Conservation (phyloP, 2,329 filamentous ascomycete genomes). For the Coniochaeta pulveracea region DNA sequence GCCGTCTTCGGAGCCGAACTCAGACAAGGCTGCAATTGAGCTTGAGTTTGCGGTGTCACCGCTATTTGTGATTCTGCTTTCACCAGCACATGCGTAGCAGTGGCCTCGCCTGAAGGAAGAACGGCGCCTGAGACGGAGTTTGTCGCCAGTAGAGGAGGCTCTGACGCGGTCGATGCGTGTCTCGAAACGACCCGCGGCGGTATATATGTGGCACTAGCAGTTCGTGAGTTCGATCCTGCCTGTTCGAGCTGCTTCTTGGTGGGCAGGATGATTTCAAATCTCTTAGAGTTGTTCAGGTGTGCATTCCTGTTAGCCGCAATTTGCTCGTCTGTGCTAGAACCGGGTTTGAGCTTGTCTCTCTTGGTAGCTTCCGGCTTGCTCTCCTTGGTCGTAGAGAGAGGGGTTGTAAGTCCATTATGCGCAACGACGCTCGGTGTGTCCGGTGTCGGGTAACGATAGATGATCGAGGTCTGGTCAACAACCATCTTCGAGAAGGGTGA, state of each 20-base stretch:
- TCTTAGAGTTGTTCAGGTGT: conserved; percentile 22
- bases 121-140: no score
- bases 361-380: conserved; percentile 12
- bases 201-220: no score
- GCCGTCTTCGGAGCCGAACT: no score
- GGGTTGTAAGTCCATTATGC: conserved; percentile 17
- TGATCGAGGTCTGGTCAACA: conserved; percentile 28
- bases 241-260: conserved; percentile 23
- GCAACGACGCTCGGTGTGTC: conserved; percentile 17
- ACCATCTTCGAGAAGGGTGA: conserved; percentile 40
- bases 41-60: no score
- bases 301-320: conserved; percentile 15
- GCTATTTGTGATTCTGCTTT: no score
- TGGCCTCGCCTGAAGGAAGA: no score
- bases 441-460: conserved; percentile 27
- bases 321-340: conserved; percentile 7
- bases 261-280: conserved; percentile 36
- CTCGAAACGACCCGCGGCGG: no score
- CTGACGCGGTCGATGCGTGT: no score
- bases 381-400: conserved; percentile 18
- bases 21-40: no score
- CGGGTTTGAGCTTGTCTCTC: conserved; percentile 10
- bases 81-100: no score
- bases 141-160: no score
- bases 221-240: no score